Conservation (phyloP, 2,329 filamentous ascomycete genomes). For the Chaetomiaceae sp. region DNA sequence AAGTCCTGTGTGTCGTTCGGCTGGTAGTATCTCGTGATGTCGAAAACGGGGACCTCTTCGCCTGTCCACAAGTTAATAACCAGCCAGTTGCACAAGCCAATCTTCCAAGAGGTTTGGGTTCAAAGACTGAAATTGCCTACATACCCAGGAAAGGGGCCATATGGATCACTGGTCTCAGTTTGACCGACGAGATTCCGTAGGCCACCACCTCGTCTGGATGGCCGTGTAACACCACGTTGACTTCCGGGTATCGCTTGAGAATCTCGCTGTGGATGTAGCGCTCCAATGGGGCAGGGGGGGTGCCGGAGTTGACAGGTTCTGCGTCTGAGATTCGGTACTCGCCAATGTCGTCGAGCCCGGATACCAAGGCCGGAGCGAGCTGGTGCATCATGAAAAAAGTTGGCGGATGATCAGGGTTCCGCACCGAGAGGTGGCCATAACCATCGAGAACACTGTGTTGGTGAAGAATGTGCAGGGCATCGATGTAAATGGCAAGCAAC, state of each 20-base stretch:
- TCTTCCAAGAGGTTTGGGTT: conserved; percentile 18
- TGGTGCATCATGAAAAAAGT: conserved; percentile 46
- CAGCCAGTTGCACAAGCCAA: too few relatives aligned
- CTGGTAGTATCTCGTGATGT: conserved; percentile 28
- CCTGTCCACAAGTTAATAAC: not conserved
- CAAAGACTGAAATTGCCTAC: not conserved
- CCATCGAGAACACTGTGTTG: conserved; percentile 47
- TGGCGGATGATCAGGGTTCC: conserved; percentile 41
- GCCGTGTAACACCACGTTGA: conserved; percentile 41
- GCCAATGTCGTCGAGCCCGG: conserved; percentile 40
- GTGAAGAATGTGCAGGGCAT: conserved; percentile 49
- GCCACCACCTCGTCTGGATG: conserved; percentile 41
- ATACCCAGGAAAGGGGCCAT: conserved; percentile 40
- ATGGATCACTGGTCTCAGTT: conserved; percentile 37
- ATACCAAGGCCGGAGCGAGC: conserved; percentile 43
- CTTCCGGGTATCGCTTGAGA: conserved; percentile 36
- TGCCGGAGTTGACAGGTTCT: conserved; percentile 34
- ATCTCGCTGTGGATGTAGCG: conserved; percentile 45
- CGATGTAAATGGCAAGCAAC: conserved; percentile 28
- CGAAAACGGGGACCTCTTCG: conserved; percentile 2
- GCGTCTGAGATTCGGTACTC: conserved; percentile 41
- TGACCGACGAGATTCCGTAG: conserved; percentile 22
- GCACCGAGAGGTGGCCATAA: conserved; percentile 50
- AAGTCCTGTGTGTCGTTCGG: conserved; percentile 33
- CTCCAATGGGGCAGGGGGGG: conserved; percentile 36